These are phyloP conservation scores for Micromonas pusilla DNA, from an alignment of 139 green algal species.

Conservation along the genomic window DNA sequence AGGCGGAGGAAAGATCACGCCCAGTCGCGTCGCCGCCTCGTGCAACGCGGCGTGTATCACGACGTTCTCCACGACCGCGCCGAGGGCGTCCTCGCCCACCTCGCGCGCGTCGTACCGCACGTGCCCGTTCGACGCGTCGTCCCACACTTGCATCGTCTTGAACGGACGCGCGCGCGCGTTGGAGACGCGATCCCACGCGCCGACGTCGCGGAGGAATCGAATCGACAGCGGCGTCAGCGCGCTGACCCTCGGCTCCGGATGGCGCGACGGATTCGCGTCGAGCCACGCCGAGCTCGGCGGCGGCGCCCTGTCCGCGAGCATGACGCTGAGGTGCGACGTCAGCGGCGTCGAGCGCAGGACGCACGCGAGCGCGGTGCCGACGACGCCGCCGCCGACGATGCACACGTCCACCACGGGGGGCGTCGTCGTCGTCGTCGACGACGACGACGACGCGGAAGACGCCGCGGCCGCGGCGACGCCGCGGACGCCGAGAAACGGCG, in stretches of 20 bases:
- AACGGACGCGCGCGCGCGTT: background rate
- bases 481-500: too few relatives aligned
- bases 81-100: background rate
- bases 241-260: background rate
- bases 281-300: background rate
- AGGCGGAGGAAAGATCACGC: background rate
- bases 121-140: constrained; percentile 6
- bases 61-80: constrained; percentile 9
- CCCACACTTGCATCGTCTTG: constrained; percentile 19
- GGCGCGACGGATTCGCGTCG: background rate
- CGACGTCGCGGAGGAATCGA: background rate
- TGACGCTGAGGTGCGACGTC: background rate
- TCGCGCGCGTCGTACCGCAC: constrained; percentile 22
- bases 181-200: constrained; percentile 2
- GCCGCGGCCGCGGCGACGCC: background rate
- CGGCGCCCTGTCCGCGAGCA: background rate
- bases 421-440: background rate
- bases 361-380: constrained; percentile 8
- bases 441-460: background rate
- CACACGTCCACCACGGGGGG: background rate
- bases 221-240: constrained; percentile 10
- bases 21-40: background rate
- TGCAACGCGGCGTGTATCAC: background rate
- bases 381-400: constrained; percentile 18
- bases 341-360: background rate